Base-by-base conservation (phyloP, 2,329 filamentous ascomycete species). In the Ceratocystiopsis brevicomis region DNA sequence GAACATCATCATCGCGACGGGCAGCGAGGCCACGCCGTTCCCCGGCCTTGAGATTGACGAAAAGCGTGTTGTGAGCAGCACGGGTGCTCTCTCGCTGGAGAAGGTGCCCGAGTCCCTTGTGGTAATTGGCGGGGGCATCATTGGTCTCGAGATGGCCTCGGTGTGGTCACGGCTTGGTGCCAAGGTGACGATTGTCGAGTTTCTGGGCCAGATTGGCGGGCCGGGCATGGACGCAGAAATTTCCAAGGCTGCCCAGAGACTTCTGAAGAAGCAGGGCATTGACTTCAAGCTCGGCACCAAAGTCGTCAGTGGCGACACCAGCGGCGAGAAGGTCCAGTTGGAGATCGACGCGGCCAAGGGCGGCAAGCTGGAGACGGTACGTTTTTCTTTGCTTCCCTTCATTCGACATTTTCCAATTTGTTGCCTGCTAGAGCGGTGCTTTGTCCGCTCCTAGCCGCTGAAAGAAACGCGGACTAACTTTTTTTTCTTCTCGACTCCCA, bases 261-360 rank as follows among this genome's bases (percentile, higher is more conserved):
- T 93, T 49, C 75, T 98, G 51, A 76, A 76, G 61, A 96, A 94
- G 73, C 90, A 98, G 69, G 90, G 88, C 48, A 81, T 98, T 60
- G 90, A 94, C 58, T 98, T 98, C 74, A 95, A 93, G 77, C 77
- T 92, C 53, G 81, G 83, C 69, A 96, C 90, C 57, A 98, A 98
- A 75, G 90, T 98, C 51, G 65, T 79, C 50, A 74, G 76, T 54
- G 90, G 90, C 53, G 87, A 96, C 58, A 78, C 76, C 56, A 78
- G 71, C 53, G 80, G 81, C 48, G 77, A 85, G 48, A 76, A 70
- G 52, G 68, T 98, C 56, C 82, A 81, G 65, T 73, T 98, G 48
- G 76, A 82, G 52, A 69, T 94, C 48, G 90, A 98, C 63, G 76
- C 87, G 54, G 81, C 90, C 49, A 96, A 96, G 72, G 90, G 90